Conservation (phyloP, 768 basidiomycete genomes). For the Leccinum pellstonianum region DNA sequence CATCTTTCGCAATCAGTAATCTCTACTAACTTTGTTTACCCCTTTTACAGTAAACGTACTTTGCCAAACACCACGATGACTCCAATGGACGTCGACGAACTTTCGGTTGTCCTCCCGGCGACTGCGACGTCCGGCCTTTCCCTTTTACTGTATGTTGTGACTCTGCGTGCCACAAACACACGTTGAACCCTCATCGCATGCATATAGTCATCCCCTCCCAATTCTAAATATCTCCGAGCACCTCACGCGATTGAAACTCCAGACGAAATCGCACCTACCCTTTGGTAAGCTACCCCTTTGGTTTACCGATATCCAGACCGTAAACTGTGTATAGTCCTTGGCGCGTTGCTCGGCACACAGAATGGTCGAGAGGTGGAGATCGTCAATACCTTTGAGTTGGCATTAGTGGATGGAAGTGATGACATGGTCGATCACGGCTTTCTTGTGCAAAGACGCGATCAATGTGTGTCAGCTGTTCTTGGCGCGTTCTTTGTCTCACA, state of each 20-base stretch:
- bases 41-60: conserved; percentile 1
- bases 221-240: conserved; percentile 98
- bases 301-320: neutral
- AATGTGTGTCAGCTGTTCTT: conserved; percentile 54
- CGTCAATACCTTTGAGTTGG: conserved; percentile 94
- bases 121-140: conserved; percentile 72
- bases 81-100: conserved; percentile 78
- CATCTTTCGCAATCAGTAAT: conserved; percentile 12
- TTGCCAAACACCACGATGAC: conserved; percentile 34
- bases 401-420: conserved; percentile 51
- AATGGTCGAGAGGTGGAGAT: conserved; percentile 95
- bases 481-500: conserved; percentile 4
- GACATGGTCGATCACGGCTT: conserved; percentile 78
- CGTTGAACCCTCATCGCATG: conserved; percentile 13
- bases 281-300: conserved; percentile 50
- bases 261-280: conserved; percentile 56
- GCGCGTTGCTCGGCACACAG: conserved; percentile 92
- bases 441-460: conserved; percentile 77
- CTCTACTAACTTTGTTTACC: neutral
- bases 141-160: conserved; percentile 60
- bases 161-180: neutral
- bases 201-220: conserved; percentile 85
- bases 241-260: conserved; percentile 79
- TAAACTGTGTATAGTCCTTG: conserved; percentile 61
- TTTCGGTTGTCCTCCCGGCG: conserved; percentile 70